Evolutionary conservation across 192 early-diverging fungal species (phyloP), one percentile per base, ranked within the genome.

Genomic region (Paraglomus occultum): DNA sequence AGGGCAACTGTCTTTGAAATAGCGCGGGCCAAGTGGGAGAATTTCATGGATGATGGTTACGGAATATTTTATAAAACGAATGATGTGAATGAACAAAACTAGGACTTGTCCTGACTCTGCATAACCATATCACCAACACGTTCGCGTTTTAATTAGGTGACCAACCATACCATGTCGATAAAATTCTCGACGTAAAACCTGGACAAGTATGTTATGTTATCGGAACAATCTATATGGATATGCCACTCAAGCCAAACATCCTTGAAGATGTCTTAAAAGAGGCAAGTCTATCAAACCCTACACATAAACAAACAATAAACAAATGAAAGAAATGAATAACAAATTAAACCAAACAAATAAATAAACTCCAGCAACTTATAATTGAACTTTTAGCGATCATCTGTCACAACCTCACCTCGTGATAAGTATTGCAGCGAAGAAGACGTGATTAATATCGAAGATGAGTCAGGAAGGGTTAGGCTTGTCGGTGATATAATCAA

Each of bases 171-270:
- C 73, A 78, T 66, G 88, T 91, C 14, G 64, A 80, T 17, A 88
- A 87, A 61, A 84, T 92, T 31, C 78, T 95, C 31, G 91, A 96
- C 69, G 83, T 95, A 9, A 83, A 83, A 17, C 74, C 80, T 0
- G 83, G 82, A 1, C 74, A 84, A 71, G 53, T 83, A 6, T 90
- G 87, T 51, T 95, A 83, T 70, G 80, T 95, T 9, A 76, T 95
- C 53, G 96, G 95, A 20, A 96, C 96, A 1, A 73, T 97, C 9
- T 98, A 92, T 73, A 83, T 92, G 31, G 95, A 98, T 14, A 90
- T 95, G 84, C 77, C 81, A 15, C 61, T 83, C 43, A 97, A 97
- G 73, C 95, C 96, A 44, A 95, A 92, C 75, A 92, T 97, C 69
- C 80, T 98, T 68, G 88, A 91, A 45, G 90, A 96, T 69, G 82